These are phyloP conservation scores for Brasenia schreberi DNA, from an alignment of 164 flowering plant species.

Conservation along the genomic window DNA sequence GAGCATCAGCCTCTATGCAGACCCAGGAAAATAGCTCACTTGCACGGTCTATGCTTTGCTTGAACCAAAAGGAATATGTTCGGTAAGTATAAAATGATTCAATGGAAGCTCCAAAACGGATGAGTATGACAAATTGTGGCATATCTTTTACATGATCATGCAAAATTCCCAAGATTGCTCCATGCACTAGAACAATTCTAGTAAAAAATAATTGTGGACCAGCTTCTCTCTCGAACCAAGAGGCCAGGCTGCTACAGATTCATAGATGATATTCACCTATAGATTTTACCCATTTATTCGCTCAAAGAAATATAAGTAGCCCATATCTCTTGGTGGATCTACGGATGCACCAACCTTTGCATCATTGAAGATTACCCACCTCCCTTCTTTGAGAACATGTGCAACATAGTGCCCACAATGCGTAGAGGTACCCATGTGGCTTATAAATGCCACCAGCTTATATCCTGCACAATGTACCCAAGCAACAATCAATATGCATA, in stretches of 20 bases:
- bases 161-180: background rate
- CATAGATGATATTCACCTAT: slow-evolving; percentile 4
- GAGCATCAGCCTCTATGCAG: background rate
- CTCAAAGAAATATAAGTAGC: slow-evolving; percentile 87
- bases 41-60: background rate
- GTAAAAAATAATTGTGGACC: background rate
- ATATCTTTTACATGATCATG: background rate
- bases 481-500: too few relatives aligned
- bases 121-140: background rate
- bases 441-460: slow-evolving; percentile 80
- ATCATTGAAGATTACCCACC: slow-evolving; percentile 94
- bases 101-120: background rate
- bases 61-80: background rate
- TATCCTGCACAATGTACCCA: slow-evolving; percentile 37
- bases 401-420: slow-evolving; percentile 99
- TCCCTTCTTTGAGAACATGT: slow-evolving; percentile 75
- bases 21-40: background rate
- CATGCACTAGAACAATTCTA: background rate
- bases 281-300: slow-evolving; percentile 35
- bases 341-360: slow-evolving; percentile 78
- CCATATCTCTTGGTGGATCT: slow-evolving; percentile 95
- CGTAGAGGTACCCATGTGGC: slow-evolving; percentile 97
- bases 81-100: background rate
- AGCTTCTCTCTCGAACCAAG: background rate
- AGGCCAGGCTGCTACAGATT: background rate